Evolutionary conservation across 495 filamentous ascomycete genomes (phyloP), one percentile per base, ranked within the genome.

Genomic region (Xylaria bambusicola): DNA sequence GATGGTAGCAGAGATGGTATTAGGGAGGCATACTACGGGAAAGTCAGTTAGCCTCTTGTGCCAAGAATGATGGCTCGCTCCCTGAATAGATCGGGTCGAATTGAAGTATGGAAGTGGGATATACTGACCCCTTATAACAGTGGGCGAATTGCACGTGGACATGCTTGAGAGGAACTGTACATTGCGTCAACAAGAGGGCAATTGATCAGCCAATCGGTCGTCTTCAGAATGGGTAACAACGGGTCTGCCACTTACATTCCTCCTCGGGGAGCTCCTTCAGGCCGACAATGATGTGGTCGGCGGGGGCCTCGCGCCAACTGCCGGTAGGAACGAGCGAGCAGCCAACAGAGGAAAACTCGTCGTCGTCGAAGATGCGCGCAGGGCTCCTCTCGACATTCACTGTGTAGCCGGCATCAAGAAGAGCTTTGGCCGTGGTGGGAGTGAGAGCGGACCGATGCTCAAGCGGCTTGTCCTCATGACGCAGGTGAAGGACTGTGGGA

Each of bases 191-290:
- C n/a, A n/a, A n/a, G n/a, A n/a, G n/a, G n/a, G 7, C 44, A 15
- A 61, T 31, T 21, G 15, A 20, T 67, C 46, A 61, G 59, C 48
- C 46, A 45, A 27, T 44, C n/a, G 1, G 20, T 15, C 23, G n/a
- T 8, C n/a, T n/a, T n/a, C n/a, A n/a, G n/a, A n/a, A n/a, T n/a
- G n/a, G n/a, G n/a, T n/a, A n/a, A n/a, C n/a, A n/a, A n/a, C n/a
- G n/a, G n/a, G n/a, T n/a, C n/a, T n/a, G n/a, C 29, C 21, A 71
- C 79, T 74, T 72, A 80, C 82, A 92, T 31, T 87, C 85, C 65
- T 96, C 88, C 68, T 95, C 92, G 6, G 90, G 90, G 15, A 97
- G 81, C 78, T 97, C 94, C 82, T 98, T 98, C 48, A 98, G 81
- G 36, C 94, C 93, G 60, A 97, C 81, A 65, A 96, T 91, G 67